Base-by-base conservation (phyloP, 495 filamentous ascomycete species). In the Xylaria curta region DNA sequence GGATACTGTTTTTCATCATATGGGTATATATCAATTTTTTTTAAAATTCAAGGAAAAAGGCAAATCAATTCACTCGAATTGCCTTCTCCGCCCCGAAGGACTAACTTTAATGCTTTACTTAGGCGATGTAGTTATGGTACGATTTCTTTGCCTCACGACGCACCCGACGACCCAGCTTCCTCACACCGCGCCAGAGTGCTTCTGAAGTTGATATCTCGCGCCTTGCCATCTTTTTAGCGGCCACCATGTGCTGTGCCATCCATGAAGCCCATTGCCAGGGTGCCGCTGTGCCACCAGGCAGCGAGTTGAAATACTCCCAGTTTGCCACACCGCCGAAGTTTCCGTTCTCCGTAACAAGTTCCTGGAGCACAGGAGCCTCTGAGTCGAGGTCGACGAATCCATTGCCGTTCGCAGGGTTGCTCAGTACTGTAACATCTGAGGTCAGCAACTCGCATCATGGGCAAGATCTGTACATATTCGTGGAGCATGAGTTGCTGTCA, bases 221-320 rank as follows among this genome's bases (percentile, higher is more conserved):
- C 70, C 70, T 73, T 49, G 19, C 24, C 47, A 73, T 69, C 15
- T 69, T 66, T 8, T 44, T 60, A 15, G 76, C 74, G 9, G 72
- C 69, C 1, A 54, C 56, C 54, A 78, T 66, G 64, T 76, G 75
- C 59, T 78, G 58, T 21, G 75, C 76, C 81, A 85, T 82, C 68
- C 70, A 76, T 31, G 87, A 79, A 8, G 89, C 90, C 92, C 92
- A 94, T 75, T 90, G 83, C 88, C 88, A 93, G 1, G 92, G 92
- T 66, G 83, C 82, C 71, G 78, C 83, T 56, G 76, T 76, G 13
- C 82, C 89, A 17, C 89, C 90, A 0, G 91, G 91, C 72, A 89
- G 76, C 3, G 87, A 86, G 81, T 94, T 94, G 76, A 92, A 95
- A 76, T 94, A 97, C 81, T 97, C 93, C 93, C 93, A 97, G 4